A percentile compares a stretch with the other conserved stretches of the same genome.
Conservation (phyloP, 2,329 filamentous ascomycete species). For the Clarireedia paspali region DNA sequence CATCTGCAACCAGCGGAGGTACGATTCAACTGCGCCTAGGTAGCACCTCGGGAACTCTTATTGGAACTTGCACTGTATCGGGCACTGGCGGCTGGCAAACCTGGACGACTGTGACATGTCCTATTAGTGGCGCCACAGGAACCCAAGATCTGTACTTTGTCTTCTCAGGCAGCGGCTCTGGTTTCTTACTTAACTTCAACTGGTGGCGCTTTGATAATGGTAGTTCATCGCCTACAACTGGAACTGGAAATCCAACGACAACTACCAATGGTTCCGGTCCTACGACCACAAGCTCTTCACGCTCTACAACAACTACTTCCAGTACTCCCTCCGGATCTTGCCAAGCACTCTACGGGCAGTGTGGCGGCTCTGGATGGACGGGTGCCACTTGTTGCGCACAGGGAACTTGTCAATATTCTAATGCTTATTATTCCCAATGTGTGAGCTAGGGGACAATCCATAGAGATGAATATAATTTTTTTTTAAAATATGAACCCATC, state of each 20-base stretch:
- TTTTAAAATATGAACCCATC: too few relatives aligned
- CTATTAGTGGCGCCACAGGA: background rate
- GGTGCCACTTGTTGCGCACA: background rate
- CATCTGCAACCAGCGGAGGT: background rate
- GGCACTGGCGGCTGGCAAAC: background rate
- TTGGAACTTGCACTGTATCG: background rate
- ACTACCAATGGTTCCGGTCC: too few relatives aligned
- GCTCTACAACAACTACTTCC: background rate
- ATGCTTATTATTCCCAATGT: background rate
- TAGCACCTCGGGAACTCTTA: background rate
- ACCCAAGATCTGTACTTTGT: background rate
- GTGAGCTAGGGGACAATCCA: background rate
- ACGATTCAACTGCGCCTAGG: background rate
- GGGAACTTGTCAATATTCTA: background rate
- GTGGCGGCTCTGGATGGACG: background rate
- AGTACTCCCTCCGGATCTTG: too few relatives aligned
- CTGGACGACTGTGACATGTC: background rate
- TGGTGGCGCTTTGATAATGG: background rate
- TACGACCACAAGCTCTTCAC: background rate
- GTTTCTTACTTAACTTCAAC: background rate
- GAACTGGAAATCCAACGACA: too few relatives aligned
- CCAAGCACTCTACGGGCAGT: background rate
- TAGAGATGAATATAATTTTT: too few relatives aligned
- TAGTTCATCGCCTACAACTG: background rate
- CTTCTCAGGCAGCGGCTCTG: background rate